Base-by-base conservation (phyloP, 495 filamentous ascomycete genomes). In the Lichina pygmaea region DNA sequence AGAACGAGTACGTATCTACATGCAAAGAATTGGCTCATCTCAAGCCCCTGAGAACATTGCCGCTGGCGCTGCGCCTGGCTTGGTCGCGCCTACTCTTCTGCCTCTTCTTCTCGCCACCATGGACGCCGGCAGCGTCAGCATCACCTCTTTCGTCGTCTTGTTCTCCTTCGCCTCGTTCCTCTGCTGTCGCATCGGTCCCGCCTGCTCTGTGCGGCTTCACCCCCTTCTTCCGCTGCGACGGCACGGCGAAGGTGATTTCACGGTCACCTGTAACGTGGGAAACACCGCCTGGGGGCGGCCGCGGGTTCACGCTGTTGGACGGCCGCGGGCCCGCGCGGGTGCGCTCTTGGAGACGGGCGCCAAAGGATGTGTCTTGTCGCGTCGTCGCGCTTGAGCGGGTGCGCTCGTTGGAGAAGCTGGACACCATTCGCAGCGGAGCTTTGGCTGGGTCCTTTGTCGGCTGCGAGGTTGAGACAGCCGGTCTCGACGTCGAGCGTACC, bases 151-250 rank as follows among this genome's bases (percentile, higher is more conserved):
- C 13, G 6, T 15, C 36, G 1, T 39, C 11, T 11, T 39, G 11
- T 2, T 2, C 36, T 3, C 13, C 13, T 39, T 11, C 30, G 1
- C 44, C 39, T 36, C 15, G 32, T 41, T 46, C 15, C 6, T 17
- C 30, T 15, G 32, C 44, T 41, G 36, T 41, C n/a, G 36, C 11
- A 8, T 16, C 36, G 2, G 36, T 24, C 42, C 42, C 12, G 24
- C 24, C 24, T 4, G 24, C 4, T 24, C 24, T 24, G 1, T 24
- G 24, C 4, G 1, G 1, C 2, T 24, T 24, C 24, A 24, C 24
- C 63, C 57, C 89, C 73, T 53, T 77, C 68, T 58, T 94, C 91
- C 8, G 91, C 89, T 24, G 81, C 72, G 2, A 78, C 70, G 15
- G 72, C 71, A 38, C 65, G 24, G 24, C 24, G 4, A 24, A 24